phyloP scores from a whole-genome alignment of 371 early-diverging fungal genomes.

The Haplosporangium sp. region DNA sequence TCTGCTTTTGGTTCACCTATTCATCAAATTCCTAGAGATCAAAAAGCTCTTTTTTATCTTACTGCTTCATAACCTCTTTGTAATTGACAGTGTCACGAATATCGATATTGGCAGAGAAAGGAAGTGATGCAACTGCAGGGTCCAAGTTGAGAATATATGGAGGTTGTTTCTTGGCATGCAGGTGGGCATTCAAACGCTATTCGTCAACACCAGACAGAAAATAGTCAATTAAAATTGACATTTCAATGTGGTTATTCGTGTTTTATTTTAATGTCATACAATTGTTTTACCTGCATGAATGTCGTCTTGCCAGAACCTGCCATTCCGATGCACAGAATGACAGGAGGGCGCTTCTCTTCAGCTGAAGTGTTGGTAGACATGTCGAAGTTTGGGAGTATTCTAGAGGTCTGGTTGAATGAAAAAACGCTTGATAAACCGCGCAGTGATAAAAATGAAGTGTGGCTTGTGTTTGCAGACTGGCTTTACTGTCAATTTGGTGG shows the following conservation, averaged over 20 bases:
- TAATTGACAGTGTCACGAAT: conserved; percentile 99
- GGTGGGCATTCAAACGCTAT: conserved; percentile 90
- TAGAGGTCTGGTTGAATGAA: not conserved
- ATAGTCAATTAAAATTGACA: not conserved
- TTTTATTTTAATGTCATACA: not conserved
- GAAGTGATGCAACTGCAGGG: conserved; percentile 95
- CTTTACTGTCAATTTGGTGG: not conserved
- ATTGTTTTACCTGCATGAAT: conserved; percentile 89
- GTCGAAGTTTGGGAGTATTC: not conserved
- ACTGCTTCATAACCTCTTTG: conserved; percentile 99
- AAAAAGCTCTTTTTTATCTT: conserved; percentile 27
- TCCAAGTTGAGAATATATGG: conserved; percentile 98
- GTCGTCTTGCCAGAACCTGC: conserved; percentile 99
- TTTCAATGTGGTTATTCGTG: not conserved
- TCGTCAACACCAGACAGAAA: not conserved
- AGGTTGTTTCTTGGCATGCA: conserved; percentile 80
- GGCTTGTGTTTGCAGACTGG: conserved; percentile 4
- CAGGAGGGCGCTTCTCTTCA: conserved; percentile 74
- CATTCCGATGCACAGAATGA: conserved; percentile 96
- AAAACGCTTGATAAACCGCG: not conserved
- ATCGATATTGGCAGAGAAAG: conserved; percentile 97
- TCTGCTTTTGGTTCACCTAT: not conserved
- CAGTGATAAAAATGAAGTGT: conserved; percentile 2
- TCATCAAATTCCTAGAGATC: not conserved
- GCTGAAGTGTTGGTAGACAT: conserved; percentile 9